Evolutionary conservation across 257 asterid species (phyloP).

Genomic region (Fraxinus excelsior): DNA sequence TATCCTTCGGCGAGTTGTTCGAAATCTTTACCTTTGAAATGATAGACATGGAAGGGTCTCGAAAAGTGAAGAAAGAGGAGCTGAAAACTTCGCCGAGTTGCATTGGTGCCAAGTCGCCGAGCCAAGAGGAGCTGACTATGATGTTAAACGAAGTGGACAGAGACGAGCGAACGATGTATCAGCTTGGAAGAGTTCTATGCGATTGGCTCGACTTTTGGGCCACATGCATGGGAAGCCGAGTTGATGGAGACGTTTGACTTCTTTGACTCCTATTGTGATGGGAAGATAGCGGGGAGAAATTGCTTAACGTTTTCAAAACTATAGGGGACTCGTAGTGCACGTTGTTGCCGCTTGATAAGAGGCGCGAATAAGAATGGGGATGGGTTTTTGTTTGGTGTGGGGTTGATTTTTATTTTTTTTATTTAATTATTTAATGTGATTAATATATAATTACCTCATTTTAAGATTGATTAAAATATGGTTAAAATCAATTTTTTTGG

Average conservation of each 20-base stretch:
- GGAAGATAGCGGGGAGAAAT: conserved; percentile 80
- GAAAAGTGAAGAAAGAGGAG: conserved; percentile 55
- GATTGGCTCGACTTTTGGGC: conserved; percentile 59
- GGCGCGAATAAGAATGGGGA: conserved; percentile 70
- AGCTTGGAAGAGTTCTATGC: conserved; percentile 53
- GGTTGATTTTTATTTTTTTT: too few species aligned
- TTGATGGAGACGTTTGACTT: conserved; percentile 63
- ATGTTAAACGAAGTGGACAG: conserved; percentile 64
- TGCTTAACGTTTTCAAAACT: conserved; percentile 48
- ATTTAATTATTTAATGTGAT: too few species aligned
- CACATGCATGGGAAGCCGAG: conserved; percentile 55
- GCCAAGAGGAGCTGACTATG: conserved; percentile 45
- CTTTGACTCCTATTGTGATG: conserved; percentile 79
- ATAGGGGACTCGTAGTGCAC: conserved; percentile 73
- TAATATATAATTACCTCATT: too few species aligned
- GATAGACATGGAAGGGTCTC: conserved; percentile 68
- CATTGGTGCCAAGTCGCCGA: conserved; percentile 60
- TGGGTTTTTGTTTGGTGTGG: conserved; percentile 37
- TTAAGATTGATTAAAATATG: too few species aligned
- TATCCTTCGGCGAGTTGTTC: conserved; percentile 47
- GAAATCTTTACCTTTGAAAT: conserved; percentile 52
- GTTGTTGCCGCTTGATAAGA: conserved; percentile 77
- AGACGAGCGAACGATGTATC: conserved; percentile 72
- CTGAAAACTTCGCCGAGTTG: conserved; percentile 47
- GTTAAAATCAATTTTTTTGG: too few species aligned